Conservation (phyloP, 148 eudicot species). For the Nepenthes mirabilis region DNA sequence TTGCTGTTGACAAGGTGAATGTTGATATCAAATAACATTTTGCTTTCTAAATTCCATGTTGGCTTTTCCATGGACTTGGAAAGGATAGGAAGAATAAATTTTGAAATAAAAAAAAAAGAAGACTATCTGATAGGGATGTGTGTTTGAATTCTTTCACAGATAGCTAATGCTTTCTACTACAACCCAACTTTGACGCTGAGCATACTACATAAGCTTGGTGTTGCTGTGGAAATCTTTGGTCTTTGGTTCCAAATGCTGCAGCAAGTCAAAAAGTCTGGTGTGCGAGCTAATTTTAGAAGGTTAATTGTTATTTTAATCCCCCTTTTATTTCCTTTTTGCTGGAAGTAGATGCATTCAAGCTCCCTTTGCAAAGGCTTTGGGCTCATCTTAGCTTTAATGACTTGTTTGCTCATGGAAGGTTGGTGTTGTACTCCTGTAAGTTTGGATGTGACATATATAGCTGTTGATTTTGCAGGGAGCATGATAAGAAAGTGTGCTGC, state of each 20-base stretch:
- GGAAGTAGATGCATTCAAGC: too few species aligned
- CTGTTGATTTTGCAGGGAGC: conserved; percentile 47
- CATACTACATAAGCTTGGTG: conserved; percentile 79
- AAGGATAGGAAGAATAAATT: not conserved
- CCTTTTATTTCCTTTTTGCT: not conserved
- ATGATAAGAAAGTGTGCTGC: conserved; percentile 94
- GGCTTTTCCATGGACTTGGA: too few species aligned
- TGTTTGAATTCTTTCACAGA: conserved; percentile 25
- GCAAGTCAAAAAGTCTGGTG: conserved; percentile 74
- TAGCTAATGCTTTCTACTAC: conserved; percentile 89
- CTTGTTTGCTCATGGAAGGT: not conserved
- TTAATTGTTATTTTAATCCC: conserved; percentile 6
- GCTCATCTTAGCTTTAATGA: not conserved
- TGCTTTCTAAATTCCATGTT: too few species aligned
- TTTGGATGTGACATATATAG: conserved; percentile 3
- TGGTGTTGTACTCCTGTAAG: too few species aligned
- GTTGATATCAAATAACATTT: too few species aligned
- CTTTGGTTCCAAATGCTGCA: conserved; percentile 98
- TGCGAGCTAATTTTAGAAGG: conserved; percentile 74
- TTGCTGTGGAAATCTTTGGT: conserved; percentile 68
- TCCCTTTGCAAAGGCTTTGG: not conserved
- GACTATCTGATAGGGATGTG: not conserved
- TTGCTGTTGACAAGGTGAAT: too few species aligned
- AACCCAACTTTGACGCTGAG: conserved; percentile 66
- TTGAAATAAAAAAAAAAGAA: not conserved